Conservation (phyloP, 805 yeast genomes). For the Candida peoriensis region DNA sequence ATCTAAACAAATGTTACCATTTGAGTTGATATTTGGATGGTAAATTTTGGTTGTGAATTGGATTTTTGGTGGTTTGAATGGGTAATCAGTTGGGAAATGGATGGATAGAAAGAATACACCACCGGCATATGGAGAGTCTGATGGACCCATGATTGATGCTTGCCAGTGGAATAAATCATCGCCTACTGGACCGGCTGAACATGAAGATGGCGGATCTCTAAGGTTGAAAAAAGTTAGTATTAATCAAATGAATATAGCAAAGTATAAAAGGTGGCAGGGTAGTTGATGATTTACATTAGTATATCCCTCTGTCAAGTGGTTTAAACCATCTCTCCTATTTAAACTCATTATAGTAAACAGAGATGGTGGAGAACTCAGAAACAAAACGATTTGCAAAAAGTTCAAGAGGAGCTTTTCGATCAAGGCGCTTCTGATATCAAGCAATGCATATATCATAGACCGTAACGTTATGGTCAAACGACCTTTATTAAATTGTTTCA, state of each 20-base stretch:
- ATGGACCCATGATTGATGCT: slow-evolving; percentile 98
- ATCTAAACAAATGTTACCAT: slow-evolving; percentile 90
- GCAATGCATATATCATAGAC: no score
- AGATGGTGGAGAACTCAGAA: no score
- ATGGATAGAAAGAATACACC: slow-evolving; percentile 95
- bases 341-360: no score
- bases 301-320: no score
- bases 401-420: no score
- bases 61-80: slow-evolving; percentile 96
- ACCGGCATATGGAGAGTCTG: slow-evolving; percentile 85
- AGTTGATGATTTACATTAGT: no score
- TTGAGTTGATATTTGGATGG: slow-evolving; percentile 89
- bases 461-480: not conserved
- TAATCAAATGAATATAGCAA: not conserved
- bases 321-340: no score
- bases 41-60: slow-evolving; percentile 66
- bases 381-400: no score
- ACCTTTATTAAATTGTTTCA: not conserved
- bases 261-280: not conserved
- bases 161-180: slow-evolving; percentile 99
- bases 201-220: slow-evolving; percentile 98
- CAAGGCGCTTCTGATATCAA: no score
- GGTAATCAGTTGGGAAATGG: slow-evolving; percentile 98
- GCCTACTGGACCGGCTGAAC: slow-evolving; percentile 98
- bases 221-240: slow-evolving; percentile 15